These are phyloP conservation scores for Torulaspora globosa DNA, from an alignment of 1,139 yeast genomes.

Conservation along the genomic window DNA sequence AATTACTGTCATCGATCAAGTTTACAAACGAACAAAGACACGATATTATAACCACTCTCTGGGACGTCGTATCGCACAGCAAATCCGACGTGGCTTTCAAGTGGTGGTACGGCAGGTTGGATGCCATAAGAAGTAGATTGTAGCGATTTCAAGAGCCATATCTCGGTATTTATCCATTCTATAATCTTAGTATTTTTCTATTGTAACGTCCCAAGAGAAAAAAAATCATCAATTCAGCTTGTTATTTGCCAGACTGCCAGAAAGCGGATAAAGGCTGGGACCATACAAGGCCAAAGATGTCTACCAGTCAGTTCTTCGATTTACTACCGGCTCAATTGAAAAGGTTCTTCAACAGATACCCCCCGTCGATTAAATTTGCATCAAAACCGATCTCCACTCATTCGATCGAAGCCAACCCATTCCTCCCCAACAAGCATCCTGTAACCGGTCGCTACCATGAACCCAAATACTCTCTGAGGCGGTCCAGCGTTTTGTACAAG, in stretches of 20 bases:
- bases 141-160: background rate
- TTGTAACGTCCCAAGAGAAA: background rate
- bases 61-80: slow-evolving; percentile 24
- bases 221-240: background rate
- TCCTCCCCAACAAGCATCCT: slow-evolving; percentile 80
- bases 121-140: slow-evolving; percentile 2
- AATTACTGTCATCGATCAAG: slow-evolving; percentile 7
- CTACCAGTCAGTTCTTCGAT: slow-evolving; percentile 37
- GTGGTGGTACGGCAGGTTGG: slow-evolving; percentile 21
- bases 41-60: slow-evolving; percentile 16
- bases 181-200: background rate
- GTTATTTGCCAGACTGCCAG: no score
- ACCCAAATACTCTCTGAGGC: slow-evolving; percentile 74
- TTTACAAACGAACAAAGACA: slow-evolving; percentile 9
- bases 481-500: slow-evolving; percentile 82
- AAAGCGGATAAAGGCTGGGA: background rate
- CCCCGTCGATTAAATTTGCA: slow-evolving; percentile 80
- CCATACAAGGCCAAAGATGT: slow-evolving; percentile 4
- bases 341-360: slow-evolving; percentile 74
- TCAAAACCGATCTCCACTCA: slow-evolving; percentile 58
- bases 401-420: slow-evolving; percentile 79
- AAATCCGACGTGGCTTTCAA: slow-evolving; percentile 18
- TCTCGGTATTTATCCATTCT: background rate
- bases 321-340: slow-evolving; percentile 69
- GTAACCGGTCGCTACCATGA: slow-evolving; percentile 72